A percentile compares a stretch with the other conserved stretches of the same genome.
phyloP scores from a whole-genome alignment of 495 filamentous ascomycete genomes.

The Talaromyces nanjingensis region DNA sequence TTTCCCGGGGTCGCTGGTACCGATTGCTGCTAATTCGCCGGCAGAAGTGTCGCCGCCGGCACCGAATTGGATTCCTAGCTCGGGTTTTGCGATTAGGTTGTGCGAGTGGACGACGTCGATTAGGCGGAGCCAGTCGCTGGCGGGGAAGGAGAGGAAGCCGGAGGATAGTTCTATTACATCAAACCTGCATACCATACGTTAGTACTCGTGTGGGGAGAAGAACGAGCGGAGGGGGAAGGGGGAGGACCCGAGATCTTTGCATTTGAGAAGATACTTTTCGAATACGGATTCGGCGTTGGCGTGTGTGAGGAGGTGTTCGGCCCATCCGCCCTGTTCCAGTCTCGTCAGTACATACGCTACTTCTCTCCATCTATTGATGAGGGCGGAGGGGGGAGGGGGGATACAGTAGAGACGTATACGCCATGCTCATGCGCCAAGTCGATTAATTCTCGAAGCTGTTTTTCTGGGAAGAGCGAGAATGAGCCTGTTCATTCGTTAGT shows the following conservation, averaged over 20 bases:
- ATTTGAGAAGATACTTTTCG: conserved; percentile 45
- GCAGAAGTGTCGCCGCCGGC: conserved; percentile 51
- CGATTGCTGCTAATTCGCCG: conserved; percentile 39
- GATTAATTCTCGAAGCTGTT: conserved; percentile 40
- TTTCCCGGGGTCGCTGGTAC: conserved; percentile 45
- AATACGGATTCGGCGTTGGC: conserved; percentile 36
- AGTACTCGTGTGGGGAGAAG: neutral
- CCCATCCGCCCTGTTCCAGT: conserved; percentile 40
- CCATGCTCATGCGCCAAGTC: conserved; percentile 46
- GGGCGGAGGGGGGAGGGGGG: neutral
- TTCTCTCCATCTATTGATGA: neutral
- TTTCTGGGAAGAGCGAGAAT: conserved; percentile 46
- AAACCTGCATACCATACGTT: conserved; percentile 25
- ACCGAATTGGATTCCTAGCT: conserved; percentile 55
- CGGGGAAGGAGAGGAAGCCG: conserved; percentile 48
- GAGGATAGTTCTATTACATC: conserved; percentile 50
- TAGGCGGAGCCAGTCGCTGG: conserved; percentile 51
- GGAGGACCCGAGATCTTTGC: conserved; percentile 41
- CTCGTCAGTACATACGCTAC: neutral
- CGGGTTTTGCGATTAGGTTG: conserved; percentile 50
- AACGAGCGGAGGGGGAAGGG: no score
- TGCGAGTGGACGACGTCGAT: conserved; percentile 45
- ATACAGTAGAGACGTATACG: conserved; percentile 49
- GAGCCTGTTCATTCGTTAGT: conserved; percentile 25
- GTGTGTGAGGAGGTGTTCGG: conserved; percentile 48